A percentile compares a stretch with the other conserved stretches of the same genome.
Conservation (phyloP, 73 alveolate genomes). For the Diophrys sp. region DNA sequence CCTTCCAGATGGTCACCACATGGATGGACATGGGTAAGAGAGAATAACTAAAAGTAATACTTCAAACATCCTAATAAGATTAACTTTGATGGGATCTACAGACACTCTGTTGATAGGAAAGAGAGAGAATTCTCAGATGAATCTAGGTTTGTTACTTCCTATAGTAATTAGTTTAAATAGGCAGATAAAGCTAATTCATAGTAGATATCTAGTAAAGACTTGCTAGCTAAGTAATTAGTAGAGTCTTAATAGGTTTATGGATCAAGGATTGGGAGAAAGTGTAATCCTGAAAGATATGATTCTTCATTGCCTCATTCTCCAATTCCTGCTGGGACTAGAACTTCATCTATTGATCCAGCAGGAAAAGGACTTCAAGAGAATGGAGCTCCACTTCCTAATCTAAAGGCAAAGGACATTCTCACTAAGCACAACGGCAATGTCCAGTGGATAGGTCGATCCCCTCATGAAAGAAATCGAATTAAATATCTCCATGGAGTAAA, state of each 20-base stretch:
- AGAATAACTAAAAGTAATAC: too few relatives aligned
- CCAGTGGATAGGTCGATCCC: neutral
- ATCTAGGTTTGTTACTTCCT: neutral
- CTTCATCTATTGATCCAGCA: neutral
- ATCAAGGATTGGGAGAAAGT: neutral
- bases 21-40: neutral
- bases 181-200: neutral
- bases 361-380: neutral
- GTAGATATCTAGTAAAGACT: neutral
- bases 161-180: too few relatives aligned
- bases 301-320: neutral
- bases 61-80: neutral
- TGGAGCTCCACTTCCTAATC: too few relatives aligned
- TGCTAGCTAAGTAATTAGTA: neutral
- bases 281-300: neutral
- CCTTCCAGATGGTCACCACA: neutral
- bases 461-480: neutral
- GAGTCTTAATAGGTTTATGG: neutral
- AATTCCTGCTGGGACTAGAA: neutral
- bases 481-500: neutral
- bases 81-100: neutral
- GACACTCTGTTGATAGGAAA: neutral
- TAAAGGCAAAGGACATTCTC: too few relatives aligned
- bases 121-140: neutral
- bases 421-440: neutral